These are phyloP conservation scores for Podospora anserina DNA, from an alignment of 495 filamentous ascomycete species.

Conservation along the genomic window DNA sequence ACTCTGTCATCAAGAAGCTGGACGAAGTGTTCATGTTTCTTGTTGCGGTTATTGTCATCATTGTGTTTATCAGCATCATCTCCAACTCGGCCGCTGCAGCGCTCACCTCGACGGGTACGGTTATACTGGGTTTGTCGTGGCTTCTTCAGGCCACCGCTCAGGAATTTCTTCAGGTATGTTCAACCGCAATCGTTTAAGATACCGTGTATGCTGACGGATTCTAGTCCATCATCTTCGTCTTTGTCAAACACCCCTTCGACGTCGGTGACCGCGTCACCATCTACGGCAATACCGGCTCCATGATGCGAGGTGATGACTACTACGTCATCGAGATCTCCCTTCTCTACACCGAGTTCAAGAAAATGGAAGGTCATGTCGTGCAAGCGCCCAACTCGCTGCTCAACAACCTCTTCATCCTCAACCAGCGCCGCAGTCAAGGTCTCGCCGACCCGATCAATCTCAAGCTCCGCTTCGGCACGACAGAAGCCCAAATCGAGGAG, in stretches of 20 bases:
- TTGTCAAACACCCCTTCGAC: slow-evolving; percentile 97
- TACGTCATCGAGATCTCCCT: slow-evolving; percentile 93
- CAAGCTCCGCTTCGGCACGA: slow-evolving; percentile 84
- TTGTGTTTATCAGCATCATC: slow-evolving; percentile 86
- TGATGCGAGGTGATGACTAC: slow-evolving; percentile 81
- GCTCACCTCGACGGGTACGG: slow-evolving; percentile 80
- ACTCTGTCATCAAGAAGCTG: slow-evolving; percentile 90
- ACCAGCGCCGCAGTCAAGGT: slow-evolving; percentile 85
- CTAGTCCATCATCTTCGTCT: slow-evolving; percentile 88
- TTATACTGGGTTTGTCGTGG: slow-evolving; percentile 85
- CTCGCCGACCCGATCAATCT: slow-evolving; percentile 85
- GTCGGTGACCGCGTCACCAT: slow-evolving; percentile 91
- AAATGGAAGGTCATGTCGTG: slow-evolving; percentile 93
- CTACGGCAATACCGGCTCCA: slow-evolving; percentile 81
- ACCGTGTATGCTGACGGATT: background rate
- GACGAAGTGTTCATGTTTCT: slow-evolving; percentile 86
- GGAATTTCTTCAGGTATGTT: slow-evolving; percentile 64
- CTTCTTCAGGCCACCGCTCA: slow-evolving; percentile 88
- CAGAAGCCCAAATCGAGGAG: slow-evolving; percentile 77
- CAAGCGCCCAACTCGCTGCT: slow-evolving; percentile 94
- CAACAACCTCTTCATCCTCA: slow-evolving; percentile 90
- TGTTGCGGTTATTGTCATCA: slow-evolving; percentile 69
- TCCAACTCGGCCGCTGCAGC: slow-evolving; percentile 82
- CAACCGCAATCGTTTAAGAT: background rate
- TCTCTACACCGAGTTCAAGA: slow-evolving; percentile 98